Conservation (phyloP, 306 rosid species). For the Sophora flavescens region DNA sequence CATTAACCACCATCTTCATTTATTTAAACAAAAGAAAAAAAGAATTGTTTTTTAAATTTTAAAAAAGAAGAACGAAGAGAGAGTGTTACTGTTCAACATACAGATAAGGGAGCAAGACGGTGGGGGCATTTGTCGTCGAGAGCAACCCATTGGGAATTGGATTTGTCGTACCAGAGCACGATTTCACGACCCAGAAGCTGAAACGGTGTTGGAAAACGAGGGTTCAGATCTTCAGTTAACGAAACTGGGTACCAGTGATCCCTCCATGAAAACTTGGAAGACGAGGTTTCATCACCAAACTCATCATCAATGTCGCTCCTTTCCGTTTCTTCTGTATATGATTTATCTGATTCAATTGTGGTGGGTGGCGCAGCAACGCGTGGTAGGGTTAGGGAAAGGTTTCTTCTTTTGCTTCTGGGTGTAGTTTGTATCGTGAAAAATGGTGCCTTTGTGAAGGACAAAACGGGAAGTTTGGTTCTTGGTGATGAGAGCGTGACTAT, state of each 20-base stretch:
- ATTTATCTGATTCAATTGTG: slow-evolving; percentile 51
- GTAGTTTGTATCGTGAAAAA: slow-evolving; percentile 20
- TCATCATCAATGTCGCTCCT: slow-evolving; percentile 55
- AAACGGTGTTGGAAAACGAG: slow-evolving; percentile 79
- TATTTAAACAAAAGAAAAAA: background rate
- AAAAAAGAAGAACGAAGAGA: background rate
- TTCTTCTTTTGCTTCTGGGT: slow-evolving; percentile 45
- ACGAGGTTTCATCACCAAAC: slow-evolving; percentile 57
- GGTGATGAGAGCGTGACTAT: slow-evolving; percentile 49
- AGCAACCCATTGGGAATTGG: slow-evolving; percentile 78
- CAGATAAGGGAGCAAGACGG: slow-evolving; percentile 96
- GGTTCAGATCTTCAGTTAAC: slow-evolving; percentile 83
- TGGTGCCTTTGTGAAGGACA: slow-evolving; percentile 43
- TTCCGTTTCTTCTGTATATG: slow-evolving; percentile 46
- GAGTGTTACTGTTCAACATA: slow-evolving; percentile 64
- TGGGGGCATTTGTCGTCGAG: slow-evolving; percentile 98
- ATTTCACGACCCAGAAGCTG: slow-evolving; percentile 95
- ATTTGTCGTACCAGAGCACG: slow-evolving; percentile 82
- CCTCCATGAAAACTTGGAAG: slow-evolving; percentile 81
- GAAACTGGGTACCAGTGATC: slow-evolving; percentile 99
- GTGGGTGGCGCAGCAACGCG: slow-evolving; percentile 81
- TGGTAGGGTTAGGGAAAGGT: slow-evolving; percentile 46
- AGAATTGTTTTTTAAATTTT: background rate
- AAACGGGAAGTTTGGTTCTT: slow-evolving; percentile 48
- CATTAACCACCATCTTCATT: too few relatives aligned